Evolutionary conservation across 2,329 filamentous ascomycete species (phyloP).

Genomic region (Shiraia bambusicola): DNA sequence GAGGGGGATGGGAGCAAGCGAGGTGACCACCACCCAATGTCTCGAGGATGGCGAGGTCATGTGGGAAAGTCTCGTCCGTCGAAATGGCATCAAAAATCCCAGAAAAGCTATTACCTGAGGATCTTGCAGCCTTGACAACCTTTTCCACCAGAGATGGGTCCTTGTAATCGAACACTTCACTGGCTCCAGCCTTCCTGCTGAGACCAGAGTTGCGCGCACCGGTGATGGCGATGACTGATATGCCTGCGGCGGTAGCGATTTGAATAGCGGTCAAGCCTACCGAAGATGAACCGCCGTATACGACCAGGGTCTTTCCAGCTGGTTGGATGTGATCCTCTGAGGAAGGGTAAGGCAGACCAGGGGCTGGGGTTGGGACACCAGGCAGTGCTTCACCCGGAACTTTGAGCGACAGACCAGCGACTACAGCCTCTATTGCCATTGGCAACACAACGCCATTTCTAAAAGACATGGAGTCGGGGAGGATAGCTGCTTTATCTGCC

Average conservation of each 20-base stretch:
- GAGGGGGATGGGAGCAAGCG: slow-evolving; percentile 41
- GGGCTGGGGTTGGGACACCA: slow-evolving; percentile 26
- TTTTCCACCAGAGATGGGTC: slow-evolving; percentile 36
- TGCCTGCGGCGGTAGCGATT: slow-evolving; percentile 43
- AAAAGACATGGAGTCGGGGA: slow-evolving; percentile 45
- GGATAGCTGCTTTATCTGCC: slow-evolving; percentile 41
- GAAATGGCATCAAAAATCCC: slow-evolving; percentile 46
- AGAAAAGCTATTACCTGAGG: slow-evolving; percentile 37
- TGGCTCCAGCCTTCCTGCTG: slow-evolving; percentile 24
- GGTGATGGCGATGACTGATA: slow-evolving; percentile 43
- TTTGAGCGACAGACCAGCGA: slow-evolving; percentile 44
- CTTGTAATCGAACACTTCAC: slow-evolving; percentile 31
- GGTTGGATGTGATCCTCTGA: slow-evolving; percentile 24
- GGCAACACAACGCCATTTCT: slow-evolving; percentile 45
- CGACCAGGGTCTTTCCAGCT: slow-evolving; percentile 42
- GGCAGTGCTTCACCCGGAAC: slow-evolving; percentile 22
- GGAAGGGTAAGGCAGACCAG: slow-evolving; percentile 44
- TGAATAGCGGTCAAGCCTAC: slow-evolving; percentile 48
- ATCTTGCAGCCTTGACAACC: slow-evolving; percentile 39
- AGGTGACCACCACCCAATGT: slow-evolving; percentile 39
- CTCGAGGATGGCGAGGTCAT: slow-evolving; percentile 28
- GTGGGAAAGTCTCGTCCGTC: slow-evolving; percentile 16
- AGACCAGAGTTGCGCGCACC: slow-evolving; percentile 30
- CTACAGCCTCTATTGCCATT: slow-evolving; percentile 46
- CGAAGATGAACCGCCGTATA: slow-evolving; percentile 52